These are phyloP conservation scores for Primulina tabacum DNA, from an alignment of 257 asterid genomes.

Conservation along the genomic window DNA sequence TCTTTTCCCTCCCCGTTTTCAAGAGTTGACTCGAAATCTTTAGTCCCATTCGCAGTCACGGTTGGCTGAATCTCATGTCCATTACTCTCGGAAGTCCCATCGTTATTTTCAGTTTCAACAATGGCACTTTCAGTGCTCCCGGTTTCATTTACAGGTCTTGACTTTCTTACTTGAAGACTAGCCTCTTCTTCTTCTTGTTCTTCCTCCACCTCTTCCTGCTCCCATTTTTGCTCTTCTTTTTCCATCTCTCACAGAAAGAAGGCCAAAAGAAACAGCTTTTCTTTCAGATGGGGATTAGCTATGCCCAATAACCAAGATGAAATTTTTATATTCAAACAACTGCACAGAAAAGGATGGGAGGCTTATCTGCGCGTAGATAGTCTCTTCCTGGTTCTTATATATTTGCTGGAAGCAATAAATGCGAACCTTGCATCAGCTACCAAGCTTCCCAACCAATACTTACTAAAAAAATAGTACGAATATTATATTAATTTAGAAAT, in stretches of 20 bases:
- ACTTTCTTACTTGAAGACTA: conserved; percentile 34
- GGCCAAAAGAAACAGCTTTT: neutral
- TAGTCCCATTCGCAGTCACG: conserved; percentile 28
- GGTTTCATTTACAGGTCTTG: conserved; percentile 26
- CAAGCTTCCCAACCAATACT: neutral
- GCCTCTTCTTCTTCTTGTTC: conserved; percentile 33
- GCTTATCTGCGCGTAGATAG: neutral
- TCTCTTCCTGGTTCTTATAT: neutral
- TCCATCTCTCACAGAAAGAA: conserved; percentile 35
- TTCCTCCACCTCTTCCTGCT: conserved; percentile 35
- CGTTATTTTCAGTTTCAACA: neutral
- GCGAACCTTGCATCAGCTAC: neutral
- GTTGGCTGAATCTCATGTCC: neutral
- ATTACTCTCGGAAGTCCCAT: neutral
- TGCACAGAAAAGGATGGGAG: neutral
- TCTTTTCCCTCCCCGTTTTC: conserved; percentile 27
- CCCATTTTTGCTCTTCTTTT: conserved; percentile 42
- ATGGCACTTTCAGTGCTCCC: neutral
- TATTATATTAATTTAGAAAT: no score
- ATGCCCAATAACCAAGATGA: neutral
- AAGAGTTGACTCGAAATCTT: conserved; percentile 18
- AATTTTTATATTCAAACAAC: neutral
- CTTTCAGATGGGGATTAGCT: neutral
- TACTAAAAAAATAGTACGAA: no score
- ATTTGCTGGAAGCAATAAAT: neutral